Base-by-base conservation (phyloP, 169 alveolate genomes). In the Theileria orientalis region DNA sequence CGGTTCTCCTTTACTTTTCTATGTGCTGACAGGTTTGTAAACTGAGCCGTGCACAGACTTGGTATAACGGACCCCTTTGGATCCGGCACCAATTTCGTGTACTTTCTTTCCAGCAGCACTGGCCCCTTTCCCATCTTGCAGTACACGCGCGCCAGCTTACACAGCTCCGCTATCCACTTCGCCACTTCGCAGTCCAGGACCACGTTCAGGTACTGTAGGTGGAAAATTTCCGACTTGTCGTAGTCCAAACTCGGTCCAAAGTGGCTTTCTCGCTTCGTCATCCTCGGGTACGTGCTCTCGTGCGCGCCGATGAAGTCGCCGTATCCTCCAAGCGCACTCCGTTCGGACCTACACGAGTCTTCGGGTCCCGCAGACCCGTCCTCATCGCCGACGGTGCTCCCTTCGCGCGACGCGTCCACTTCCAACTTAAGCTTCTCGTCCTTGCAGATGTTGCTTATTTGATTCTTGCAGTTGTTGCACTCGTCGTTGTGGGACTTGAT, bases 91-190 rank as follows among this genome's bases (percentile, higher is more conserved):
- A 25, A 23, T 40, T 62, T 62, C 11, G 35, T 30, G 72, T n/a
- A 42, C 37, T 6, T 30, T 23, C n/a, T 56, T 9, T 51, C 40
- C 27, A 19, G 42, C 11, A 79, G 27, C 21, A 66, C 41, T 8
- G 87, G 83, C 44, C 32, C 73, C 29, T 0, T 2, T 5, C 62
- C 32, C 19, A 79, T 13, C 66, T 57, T 66, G 41, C 66, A 54
- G 9, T 70, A 74, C 37, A 54, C 51, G 23, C 67, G 5, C 7
- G 70, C 64, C 49, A 56, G 35, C 23, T 33, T 79, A 33, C 87
- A 79, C 19, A 79, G 59, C 23, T 57, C 87, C 1, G 57, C n/a
- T 29, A 27, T 62, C 87, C 87, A 79, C 52, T 79, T 61, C 7
- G 37, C 33, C 16, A 79, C 35, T 52, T 46, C 23, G 16, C 32